phyloP scores from a whole-genome alignment of 371 early-diverging fungal genomes.

The Actinomucor elegans region DNA sequence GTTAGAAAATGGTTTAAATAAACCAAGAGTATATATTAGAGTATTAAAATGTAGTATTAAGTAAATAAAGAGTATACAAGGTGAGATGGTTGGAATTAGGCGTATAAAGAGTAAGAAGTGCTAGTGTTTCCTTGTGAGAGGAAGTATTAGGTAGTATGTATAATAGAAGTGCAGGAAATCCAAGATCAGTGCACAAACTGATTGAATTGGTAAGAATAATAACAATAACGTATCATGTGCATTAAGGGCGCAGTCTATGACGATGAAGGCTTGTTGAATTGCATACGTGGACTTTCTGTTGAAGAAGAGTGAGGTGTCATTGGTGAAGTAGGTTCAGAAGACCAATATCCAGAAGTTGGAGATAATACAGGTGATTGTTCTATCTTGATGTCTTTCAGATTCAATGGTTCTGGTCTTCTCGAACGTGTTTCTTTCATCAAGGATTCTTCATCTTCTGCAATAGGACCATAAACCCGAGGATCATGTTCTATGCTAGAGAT shows the following conservation, averaged over 20 bases:
- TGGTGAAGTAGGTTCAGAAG: constrained; percentile 36
- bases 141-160: too few relatives aligned
- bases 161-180: constrained; percentile 9
- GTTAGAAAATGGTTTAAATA: constrained; percentile 3
- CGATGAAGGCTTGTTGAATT: constrained; percentile 8
- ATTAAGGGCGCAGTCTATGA: too few relatives aligned
- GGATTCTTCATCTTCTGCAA: not conserved
- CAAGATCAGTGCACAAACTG: too few relatives aligned
- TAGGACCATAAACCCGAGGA: constrained; percentile 16
- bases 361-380: constrained; percentile 7
- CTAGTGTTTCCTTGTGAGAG: too few relatives aligned
- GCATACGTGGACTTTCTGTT: constrained; percentile 6
- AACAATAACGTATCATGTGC: not conserved
- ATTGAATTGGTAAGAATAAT: too few relatives aligned
- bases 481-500: constrained; percentile 27
- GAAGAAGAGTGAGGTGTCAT: constrained; percentile 25
- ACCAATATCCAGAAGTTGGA: constrained; percentile 20
- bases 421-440: not conserved
- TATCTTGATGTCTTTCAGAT: not conserved
- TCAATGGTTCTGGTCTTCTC: constrained; percentile 11
- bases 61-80: not conserved
- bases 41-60: constrained; percentile 3
- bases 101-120: not conserved
- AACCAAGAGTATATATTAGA: not conserved
- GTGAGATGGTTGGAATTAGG: too few relatives aligned